Evolutionary conservation across 2,329 filamentous ascomycete species (phyloP), one percentile per base, ranked within the genome.

Genomic region (Stylonectria norvegica): DNA sequence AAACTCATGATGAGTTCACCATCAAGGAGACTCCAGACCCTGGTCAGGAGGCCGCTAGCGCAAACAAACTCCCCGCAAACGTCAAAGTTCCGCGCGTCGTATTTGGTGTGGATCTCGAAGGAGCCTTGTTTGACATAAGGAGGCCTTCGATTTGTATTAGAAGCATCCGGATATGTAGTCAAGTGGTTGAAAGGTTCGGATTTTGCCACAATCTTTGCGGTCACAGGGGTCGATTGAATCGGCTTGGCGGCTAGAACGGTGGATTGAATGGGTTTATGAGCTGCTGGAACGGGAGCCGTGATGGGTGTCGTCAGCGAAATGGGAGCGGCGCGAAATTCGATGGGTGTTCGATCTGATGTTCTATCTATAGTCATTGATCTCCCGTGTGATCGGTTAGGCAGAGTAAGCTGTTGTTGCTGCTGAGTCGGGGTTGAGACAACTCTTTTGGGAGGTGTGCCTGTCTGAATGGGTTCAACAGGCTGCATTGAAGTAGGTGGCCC

Each of bases 31-130:
- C 83, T 91, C 90, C 93, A 98, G 0, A 90, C 87, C 45, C 88
- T 79, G 2, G 91, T 97, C 47, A 93, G 73, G 48, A 86, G 85
- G 5, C 91, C 93, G 12, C 86, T 88, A 1, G 90, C 91, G 60
- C 89, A 95, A 6, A 93, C 81, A 51, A 85, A 83, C 49, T 90
- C 84, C 6, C 93, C 93, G 59, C 88, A 96, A 3, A 95, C 82
- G 47, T 93, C 90, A 58, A 96, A 83, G 20, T 89, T 72, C 29
- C 89, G 83, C 5, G 88, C 86, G 48, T 97, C 93, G 52, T 95
- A 93, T 54, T 88, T 89, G 3, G 86, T 90, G 20, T 76, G 67
- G 41, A 98, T 90, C 48, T 91, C 86, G 36, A 75, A 76, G n/a
- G 78, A 76, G 0, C 86, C 84, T 29, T 81, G 75, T 53, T 82